Conservation (phyloP, 129 eudicot genomes). For the Flaveria robusta region DNA sequence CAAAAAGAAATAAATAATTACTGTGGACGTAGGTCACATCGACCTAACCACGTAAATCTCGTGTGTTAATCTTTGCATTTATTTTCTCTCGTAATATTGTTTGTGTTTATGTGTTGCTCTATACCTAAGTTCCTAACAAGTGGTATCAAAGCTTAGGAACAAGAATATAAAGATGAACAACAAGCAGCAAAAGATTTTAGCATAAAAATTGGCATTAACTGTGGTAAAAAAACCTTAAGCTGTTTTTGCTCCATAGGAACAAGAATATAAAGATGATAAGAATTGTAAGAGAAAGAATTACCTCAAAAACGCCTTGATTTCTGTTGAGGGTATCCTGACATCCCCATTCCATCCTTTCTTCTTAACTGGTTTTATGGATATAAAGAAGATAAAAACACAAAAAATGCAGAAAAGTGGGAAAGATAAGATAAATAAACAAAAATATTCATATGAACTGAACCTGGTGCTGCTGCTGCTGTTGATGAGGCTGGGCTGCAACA, state of each 20-base stretch:
- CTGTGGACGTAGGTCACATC: no score
- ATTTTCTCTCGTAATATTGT: no score
- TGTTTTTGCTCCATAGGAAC: neutral
- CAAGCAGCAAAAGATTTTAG: no score
- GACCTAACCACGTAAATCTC: no score
- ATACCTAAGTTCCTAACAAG: no score
- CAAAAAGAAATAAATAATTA: no score
- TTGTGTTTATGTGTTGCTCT: no score
- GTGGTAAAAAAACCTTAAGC: neutral
- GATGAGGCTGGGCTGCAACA: constrained; percentile 83
- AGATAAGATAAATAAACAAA: neutral
- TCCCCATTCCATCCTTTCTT: constrained; percentile 92
- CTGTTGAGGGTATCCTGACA: constrained; percentile 92
- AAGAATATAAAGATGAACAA: no score
- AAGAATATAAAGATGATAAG: neutral
- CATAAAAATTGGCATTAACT: no score
- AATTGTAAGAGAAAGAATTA: constrained; percentile 18
- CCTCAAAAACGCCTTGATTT: constrained; percentile 89
- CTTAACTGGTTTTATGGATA: constrained; percentile 49
- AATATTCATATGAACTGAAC: constrained; percentile 21
- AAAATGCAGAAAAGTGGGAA: neutral
- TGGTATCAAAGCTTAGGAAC: no score
- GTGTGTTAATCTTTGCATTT: no score
- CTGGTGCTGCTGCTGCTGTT: constrained; percentile 55
- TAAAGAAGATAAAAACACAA: neutral